phyloP scores from a whole-genome alignment of 2,329 filamentous ascomycete species.

The Stemphylium beticola region DNA sequence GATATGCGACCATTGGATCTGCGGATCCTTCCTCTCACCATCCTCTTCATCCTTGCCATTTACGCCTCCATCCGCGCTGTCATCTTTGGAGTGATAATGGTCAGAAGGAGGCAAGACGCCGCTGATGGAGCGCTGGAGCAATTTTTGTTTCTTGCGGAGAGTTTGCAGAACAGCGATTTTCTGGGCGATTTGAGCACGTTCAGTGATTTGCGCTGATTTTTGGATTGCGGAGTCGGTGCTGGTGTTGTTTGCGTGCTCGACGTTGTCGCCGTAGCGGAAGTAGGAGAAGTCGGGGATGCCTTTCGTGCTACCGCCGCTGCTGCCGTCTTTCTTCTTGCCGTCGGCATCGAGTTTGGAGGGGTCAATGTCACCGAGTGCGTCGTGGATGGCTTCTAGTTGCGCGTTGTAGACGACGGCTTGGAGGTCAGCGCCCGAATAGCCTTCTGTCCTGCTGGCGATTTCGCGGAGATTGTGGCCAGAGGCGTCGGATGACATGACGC shows the following conservation, averaged over 20 bases:
- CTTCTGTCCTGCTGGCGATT: conserved; percentile 79
- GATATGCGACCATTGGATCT: conserved; percentile 85
- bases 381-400: conserved; percentile 95
- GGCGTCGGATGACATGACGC: conserved; percentile 59
- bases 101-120: neutral
- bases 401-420: conserved; percentile 96
- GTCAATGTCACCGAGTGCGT: conserved; percentile 72
- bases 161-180: conserved; percentile 82
- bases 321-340: conserved; percentile 34
- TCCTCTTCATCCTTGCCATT: conserved; percentile 43
- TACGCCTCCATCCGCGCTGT: conserved; percentile 17
- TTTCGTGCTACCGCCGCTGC: conserved; percentile 27
- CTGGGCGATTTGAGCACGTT: conserved; percentile 78
- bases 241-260: conserved; percentile 32
- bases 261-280: conserved; percentile 75
- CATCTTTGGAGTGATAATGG: conserved; percentile 8
- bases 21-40: conserved; percentile 67
- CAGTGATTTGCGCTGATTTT: conserved; percentile 66
- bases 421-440: conserved; percentile 91
- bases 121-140: conserved; percentile 42
- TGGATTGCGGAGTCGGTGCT: conserved; percentile 42
- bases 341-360: conserved; percentile 36
- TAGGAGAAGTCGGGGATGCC: conserved; percentile 57
- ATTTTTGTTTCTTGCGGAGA: conserved; percentile 68
- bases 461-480: conserved; percentile 62